Base-by-base conservation (phyloP, 495 filamentous ascomycete genomes). In the Bacidia gigantensis region DNA sequence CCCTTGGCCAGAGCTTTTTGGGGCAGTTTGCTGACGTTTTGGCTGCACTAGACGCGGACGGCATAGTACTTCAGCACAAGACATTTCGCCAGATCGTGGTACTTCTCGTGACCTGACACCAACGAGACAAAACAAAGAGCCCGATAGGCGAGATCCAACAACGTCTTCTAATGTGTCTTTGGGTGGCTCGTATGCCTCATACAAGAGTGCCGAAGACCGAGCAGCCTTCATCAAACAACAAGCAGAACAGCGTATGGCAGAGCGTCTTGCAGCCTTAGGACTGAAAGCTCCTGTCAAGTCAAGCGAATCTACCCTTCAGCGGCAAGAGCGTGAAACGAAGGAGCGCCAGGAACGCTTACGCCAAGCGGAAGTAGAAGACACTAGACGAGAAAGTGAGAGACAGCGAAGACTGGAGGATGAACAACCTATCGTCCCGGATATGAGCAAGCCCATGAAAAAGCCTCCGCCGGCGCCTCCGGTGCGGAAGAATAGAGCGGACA, bases 201-300 rank as follows among this genome's bases (percentile, higher is more conserved):
- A 86, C 64, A 85, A 84, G 61, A 93, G 89, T 1, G 81, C 89
- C 3, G 89, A 96, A 62, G 90, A 97, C 56, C 79, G 93, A 39
- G 89, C 93, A 23, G 87, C 93, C 3, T 95, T 89, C 64, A 94
- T 96, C 57, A 92, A 92, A 64, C 88, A 96, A 64, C 89, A 95
- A 64, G 93, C 93, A 11, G 89, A 97, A 65, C 86, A 88, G 62
- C 84, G 89, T 43, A 96, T 99, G 84, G 89, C 90, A n/a, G 93
- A 97, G 65, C 80, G 92, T 46, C 80, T 99, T 56, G 93, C 93
- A 42, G 92, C 90, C 44, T 77, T 95, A 51, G 92, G 92, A 17
- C 77, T 99, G 58, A 92, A 88, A 61, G 78, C 89, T 24, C 79
- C 85, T 25, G 65, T 57, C 23, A 79, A 78, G 46, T 69, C 78